Base-by-base conservation (phyloP, 2,329 filamentous ascomycete species). In the Pseudogymnoascus sp. region DNA sequence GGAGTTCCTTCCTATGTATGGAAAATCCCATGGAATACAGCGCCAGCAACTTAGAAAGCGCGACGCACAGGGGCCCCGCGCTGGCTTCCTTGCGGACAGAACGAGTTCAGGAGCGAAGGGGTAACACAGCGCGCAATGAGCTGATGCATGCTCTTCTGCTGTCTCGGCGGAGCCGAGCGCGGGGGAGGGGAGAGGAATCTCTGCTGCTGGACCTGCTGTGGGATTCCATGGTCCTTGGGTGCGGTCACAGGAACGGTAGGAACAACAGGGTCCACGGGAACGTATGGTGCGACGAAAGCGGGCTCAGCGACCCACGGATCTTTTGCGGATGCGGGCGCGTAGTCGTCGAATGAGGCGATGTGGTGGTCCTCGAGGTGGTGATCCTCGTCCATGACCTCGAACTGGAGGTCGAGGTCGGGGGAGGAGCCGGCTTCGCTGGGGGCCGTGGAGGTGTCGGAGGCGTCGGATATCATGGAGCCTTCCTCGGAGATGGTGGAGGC, bases 401-500 rank as follows among this genome's bases (percentile, higher is more conserved):
- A 64, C 19, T 68, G 65, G 45, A 65, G 67, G 41, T 63, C 65
- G 23, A 64, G 68, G 60, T 69, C 64, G 25, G 65, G 62, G 21
- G 68, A 67, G 8, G 67, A 67, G 25, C 65, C 65, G 23, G 48
- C 45, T 37, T 70, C 68, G 21, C 69, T 71, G 7, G 68, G 60
- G 14, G 69, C 68, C 8, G 69, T 69, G 60, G 69, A 70, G 34
- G 70, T 69, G 14, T 69, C 67, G 34, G 67, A 68, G 21, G 61
- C 39, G 31, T 70, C 68, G 16, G 83, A 85, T 19, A 79, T 79
- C 23, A 85, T 77, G 21, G 83, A 85, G 28, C 81, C 83, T 68
- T 83, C 80, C 68, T 85, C 81, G 6, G 83, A 84, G 34, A 66
- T 62, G 23, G 79, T 81, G 2, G 79, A 78, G 16, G 78, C 75